Conservation (phyloP, 768 basidiomycete species). For the Naganishia vishniacii region DNA sequence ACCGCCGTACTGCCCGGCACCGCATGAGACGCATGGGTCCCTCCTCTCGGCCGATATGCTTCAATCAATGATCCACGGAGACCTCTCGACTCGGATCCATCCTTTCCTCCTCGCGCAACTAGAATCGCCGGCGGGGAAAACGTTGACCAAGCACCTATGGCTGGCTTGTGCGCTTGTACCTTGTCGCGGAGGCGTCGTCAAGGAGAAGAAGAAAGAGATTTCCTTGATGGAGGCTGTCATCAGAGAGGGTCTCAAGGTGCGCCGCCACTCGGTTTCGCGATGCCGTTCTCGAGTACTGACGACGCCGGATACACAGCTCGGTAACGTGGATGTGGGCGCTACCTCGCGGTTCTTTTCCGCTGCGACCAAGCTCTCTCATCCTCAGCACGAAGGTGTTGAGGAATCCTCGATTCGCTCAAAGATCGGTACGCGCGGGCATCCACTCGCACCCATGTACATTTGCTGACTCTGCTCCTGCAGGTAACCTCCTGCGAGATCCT, state of each 20-base stretch:
- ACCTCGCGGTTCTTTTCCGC: slow-evolving; percentile 38
- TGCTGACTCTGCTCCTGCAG: slow-evolving; percentile 46
- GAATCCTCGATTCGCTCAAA: slow-evolving; percentile 4
- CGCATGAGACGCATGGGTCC: slow-evolving; percentile 13
- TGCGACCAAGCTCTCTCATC: background rate
- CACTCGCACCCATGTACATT: background rate
- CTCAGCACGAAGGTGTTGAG: slow-evolving; percentile 11
- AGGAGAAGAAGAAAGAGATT: slow-evolving; percentile 61
- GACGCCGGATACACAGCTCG: too few relatives aligned
- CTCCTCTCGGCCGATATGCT: slow-evolving; percentile 15
- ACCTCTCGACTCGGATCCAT: slow-evolving; percentile 1
- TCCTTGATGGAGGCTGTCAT: slow-evolving; percentile 65
- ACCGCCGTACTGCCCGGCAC: slow-evolving; percentile 22
- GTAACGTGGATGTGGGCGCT: slow-evolving; percentile 38
- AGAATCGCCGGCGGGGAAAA: slow-evolving; percentile 27
- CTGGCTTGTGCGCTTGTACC: slow-evolving; percentile 73
- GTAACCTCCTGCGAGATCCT: slow-evolving; percentile 64
- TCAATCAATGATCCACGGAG: background rate
- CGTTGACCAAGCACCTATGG: slow-evolving; percentile 59
- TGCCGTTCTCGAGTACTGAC: too few relatives aligned
- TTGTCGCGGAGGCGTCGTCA: slow-evolving; percentile 58
- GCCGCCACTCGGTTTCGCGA: slow-evolving; percentile 20
- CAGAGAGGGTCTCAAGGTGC: slow-evolving; percentile 70
- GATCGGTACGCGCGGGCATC: slow-evolving; percentile 52
- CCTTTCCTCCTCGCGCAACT: background rate